These are phyloP conservation scores for Clavispora santaluciae DNA, from an alignment of 805 yeast species.

Conservation along the genomic window DNA sequence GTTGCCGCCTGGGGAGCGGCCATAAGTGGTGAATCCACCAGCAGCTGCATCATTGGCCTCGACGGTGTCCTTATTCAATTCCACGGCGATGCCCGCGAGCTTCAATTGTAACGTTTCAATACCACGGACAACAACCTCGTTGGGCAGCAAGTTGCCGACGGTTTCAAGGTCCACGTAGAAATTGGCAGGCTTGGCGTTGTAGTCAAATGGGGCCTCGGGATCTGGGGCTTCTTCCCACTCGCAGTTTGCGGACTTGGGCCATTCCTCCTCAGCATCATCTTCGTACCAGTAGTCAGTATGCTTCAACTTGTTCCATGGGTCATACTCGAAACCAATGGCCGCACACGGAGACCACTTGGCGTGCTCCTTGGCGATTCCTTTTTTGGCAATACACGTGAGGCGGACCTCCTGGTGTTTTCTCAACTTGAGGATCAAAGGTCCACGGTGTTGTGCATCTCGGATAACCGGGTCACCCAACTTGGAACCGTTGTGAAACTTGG, in stretches of 20 bases:
- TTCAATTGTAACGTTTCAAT: conserved; percentile 83
- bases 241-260: conserved; percentile 88
- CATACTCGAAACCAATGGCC: conserved; percentile 94
- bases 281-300: conserved; percentile 98
- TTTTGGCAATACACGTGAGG: conserved; percentile 90
- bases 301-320: conserved; percentile 96
- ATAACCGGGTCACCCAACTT: conserved; percentile 81
- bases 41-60: conserved; percentile 37
- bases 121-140: conserved; percentile 83
- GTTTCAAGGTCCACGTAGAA: conserved; percentile 91
- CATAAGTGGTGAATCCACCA: conserved; percentile 47
- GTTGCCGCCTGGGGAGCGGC: conserved; percentile 35
- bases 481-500: conserved; percentile 41
- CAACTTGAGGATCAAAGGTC: conserved; percentile 87
- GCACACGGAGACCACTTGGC: conserved; percentile 98
- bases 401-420: conserved; percentile 89
- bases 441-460: conserved; percentile 68
- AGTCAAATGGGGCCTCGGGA: conserved; percentile 83
- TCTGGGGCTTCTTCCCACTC: conserved; percentile 96
- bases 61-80: conserved; percentile 46
- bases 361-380: conserved; percentile 96
- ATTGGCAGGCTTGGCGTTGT: conserved; percentile 70
- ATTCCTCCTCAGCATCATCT: conserved; percentile 78
- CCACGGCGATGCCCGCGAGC: conserved; percentile 79
- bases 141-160: conserved; percentile 82